phyloP scores from a whole-genome alignment of 352 stramenopile genomes.

The Pythium brassicae region DNA sequence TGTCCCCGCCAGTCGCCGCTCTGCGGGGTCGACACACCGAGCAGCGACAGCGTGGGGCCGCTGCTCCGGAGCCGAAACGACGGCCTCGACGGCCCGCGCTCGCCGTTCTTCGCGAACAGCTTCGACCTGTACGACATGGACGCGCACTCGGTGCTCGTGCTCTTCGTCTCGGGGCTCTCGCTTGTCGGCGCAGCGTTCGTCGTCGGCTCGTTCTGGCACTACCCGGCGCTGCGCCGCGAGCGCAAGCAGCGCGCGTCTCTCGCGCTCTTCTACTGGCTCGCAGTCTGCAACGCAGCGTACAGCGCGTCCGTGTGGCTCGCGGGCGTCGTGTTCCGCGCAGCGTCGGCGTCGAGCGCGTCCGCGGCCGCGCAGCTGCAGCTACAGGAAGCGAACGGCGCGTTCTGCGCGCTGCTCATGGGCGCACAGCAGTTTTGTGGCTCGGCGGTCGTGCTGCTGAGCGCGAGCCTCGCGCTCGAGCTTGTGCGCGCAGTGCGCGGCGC shows the following conservation, averaged over 20 bases:
- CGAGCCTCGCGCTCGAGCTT: slow-evolving; percentile 54
- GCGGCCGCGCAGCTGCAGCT: slow-evolving; percentile 20
- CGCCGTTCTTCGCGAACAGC: slow-evolving; percentile 53
- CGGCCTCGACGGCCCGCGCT: slow-evolving; percentile 3
- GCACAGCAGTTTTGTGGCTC: slow-evolving; percentile 67
- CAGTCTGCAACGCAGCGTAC: slow-evolving; percentile 52
- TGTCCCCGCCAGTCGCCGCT: slow-evolving; percentile 39
- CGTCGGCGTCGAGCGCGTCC: neutral
- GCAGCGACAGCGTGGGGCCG: slow-evolving; percentile 1
- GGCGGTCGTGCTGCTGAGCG: slow-evolving; percentile 54
- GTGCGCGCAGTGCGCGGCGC: slow-evolving; percentile 53
- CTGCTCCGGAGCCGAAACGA: no score
- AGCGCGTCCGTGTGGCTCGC: slow-evolving; percentile 60
- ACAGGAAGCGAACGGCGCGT: slow-evolving; percentile 17
- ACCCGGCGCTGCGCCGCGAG: slow-evolving; percentile 33
- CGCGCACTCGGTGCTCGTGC: slow-evolving; percentile 61
- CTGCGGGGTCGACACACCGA: slow-evolving; percentile 45
- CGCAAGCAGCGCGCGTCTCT: slow-evolving; percentile 35
- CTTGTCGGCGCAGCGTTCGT: slow-evolving; percentile 65
- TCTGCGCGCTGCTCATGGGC: slow-evolving; percentile 50
- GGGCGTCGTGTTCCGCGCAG: slow-evolving; percentile 19
- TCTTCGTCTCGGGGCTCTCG: slow-evolving; percentile 70
- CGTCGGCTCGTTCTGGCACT: slow-evolving; percentile 61
- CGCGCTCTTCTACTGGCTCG: slow-evolving; percentile 62
- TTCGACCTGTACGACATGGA: slow-evolving; percentile 77